Conservation (phyloP, 2,329 filamentous ascomycete species). For the Epicoccum nigrum region DNA sequence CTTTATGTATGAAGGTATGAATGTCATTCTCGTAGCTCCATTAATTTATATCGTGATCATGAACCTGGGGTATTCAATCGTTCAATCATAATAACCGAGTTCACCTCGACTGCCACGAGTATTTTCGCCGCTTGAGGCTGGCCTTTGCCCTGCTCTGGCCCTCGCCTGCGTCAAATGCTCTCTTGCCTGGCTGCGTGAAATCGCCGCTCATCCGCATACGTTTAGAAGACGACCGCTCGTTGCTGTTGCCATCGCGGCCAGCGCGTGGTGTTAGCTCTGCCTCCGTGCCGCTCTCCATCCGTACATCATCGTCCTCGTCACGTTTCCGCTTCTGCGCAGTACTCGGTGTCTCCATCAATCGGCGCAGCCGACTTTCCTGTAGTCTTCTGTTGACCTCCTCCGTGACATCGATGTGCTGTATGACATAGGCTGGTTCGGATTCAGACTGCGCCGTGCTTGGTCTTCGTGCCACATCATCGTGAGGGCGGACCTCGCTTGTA, state of each 20-base stretch:
- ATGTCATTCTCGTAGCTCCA: background rate
- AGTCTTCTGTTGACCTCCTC: slow-evolving; percentile 42
- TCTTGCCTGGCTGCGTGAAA: slow-evolving; percentile 32
- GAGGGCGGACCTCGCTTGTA: slow-evolving; percentile 23
- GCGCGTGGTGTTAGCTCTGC: slow-evolving; percentile 22
- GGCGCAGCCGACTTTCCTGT: slow-evolving; percentile 37
- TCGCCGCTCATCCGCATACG: slow-evolving; percentile 32
- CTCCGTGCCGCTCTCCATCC: slow-evolving; percentile 24
- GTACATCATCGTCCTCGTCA: slow-evolving; percentile 31
- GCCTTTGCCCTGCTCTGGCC: slow-evolving; percentile 7
- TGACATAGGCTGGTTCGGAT: slow-evolving; percentile 25
- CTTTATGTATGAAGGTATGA: too few species aligned
- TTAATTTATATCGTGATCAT: background rate
- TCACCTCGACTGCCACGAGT: slow-evolving; percentile 6
- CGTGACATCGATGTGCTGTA: slow-evolving; percentile 40
- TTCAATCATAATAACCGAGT: background rate
- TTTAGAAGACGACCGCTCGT: slow-evolving; percentile 28
- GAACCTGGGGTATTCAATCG: background rate
- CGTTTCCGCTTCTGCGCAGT: slow-evolving; percentile 45
- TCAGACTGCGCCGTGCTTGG: slow-evolving; percentile 16
- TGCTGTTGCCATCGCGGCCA: slow-evolving; percentile 21
- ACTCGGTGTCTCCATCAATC: slow-evolving; percentile 40
- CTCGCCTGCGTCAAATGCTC: slow-evolving; percentile 11
- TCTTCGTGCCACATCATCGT: slow-evolving; percentile 23
- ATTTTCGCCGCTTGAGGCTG: slow-evolving; percentile 27